phyloP scores from a whole-genome alignment of 768 basidiomycete genomes.

The Tephrocybe rancida region DNA sequence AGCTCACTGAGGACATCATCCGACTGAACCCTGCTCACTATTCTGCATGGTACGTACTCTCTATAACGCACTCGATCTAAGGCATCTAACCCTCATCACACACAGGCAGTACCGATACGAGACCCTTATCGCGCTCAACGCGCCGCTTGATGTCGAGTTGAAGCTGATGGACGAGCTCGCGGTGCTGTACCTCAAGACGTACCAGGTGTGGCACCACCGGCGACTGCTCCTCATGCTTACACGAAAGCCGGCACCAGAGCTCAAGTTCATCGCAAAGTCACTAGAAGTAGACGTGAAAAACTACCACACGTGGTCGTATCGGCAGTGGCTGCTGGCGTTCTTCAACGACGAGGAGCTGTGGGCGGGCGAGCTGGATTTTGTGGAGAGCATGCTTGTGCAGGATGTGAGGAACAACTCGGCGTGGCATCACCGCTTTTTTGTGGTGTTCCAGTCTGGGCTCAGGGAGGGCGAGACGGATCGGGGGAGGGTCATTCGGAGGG shows the following conservation, averaged over 20 bases:
- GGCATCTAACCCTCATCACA: background rate
- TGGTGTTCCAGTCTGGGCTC: slow-evolving; percentile 72
- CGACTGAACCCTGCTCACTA: slow-evolving; percentile 95
- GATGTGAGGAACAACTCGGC: slow-evolving; percentile 97
- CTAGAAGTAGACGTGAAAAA: slow-evolving; percentile 88
- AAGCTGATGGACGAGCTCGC: slow-evolving; percentile 87
- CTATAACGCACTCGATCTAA: background rate
- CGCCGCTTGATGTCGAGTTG: slow-evolving; percentile 77
- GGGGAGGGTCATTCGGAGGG: slow-evolving; percentile 61
- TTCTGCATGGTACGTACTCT: slow-evolving; percentile 79
- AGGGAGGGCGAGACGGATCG: slow-evolving; percentile 63
- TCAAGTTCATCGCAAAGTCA: slow-evolving; percentile 75
- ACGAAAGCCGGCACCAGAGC: slow-evolving; percentile 62
- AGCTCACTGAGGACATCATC: slow-evolving; percentile 88
- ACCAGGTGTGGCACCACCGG: slow-evolving; percentile 98
- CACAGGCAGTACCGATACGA: slow-evolving; percentile 93
- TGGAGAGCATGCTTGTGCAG: slow-evolving; percentile 64
- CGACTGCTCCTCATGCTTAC: slow-evolving; percentile 68
- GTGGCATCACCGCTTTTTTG: slow-evolving; percentile 95
- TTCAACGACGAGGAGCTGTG: slow-evolving; percentile 78
- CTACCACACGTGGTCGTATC: slow-evolving; percentile 98
- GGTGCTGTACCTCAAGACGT: slow-evolving; percentile 84
- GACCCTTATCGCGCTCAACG: slow-evolving; percentile 70
- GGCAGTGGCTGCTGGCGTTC: slow-evolving; percentile 90
- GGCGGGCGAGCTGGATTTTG: slow-evolving; percentile 74